Evolutionary conservation across 352 stramenopile species (phyloP), one percentile per base, ranked within the genome.

Genomic region (Phytophthora colocasiae): DNA sequence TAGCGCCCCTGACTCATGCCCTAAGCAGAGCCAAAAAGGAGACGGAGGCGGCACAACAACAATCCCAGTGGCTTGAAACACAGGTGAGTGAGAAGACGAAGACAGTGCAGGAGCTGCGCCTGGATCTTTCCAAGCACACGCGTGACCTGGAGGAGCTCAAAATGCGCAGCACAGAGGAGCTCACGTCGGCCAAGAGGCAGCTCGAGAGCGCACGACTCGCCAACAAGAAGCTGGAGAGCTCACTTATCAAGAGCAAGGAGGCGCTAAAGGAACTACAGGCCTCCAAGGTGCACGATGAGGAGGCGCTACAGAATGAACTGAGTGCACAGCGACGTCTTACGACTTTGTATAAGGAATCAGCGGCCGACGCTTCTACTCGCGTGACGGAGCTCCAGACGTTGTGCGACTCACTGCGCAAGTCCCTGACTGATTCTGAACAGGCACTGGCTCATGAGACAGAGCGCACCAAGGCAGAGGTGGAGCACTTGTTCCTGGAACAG

Each of bases 401-500:
- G 22, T 87, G 71, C 46, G 80, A 91, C 17, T 78, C 77, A 9
- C 53, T 95, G 34, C 80, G 85, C 11, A 73, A 81, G 32, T 85
- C 80, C 6, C 54, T 95, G 1, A 71, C 78, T 2, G 79, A 88
- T 32, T 78, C 83, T 6, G 78, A 95, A 46, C 78, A 93, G 27
- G 81, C 79, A 6, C 40, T 91, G 26, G 67, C 70, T 12, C 78
- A 75, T 61, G 81, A 93, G 65, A 90, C 77, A 9, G 82, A 92
- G 36, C 82, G 79, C 1, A 87, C 82, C 47, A 87, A 91, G 52
- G 62, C 88, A 12, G 77, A 89, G 19, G 84, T 91, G 11, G 76
- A 92, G 54, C 75, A 91, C 46, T 63, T 93, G n/a, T 93, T 93
- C 70, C 77, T 62, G 36, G 80, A 94, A 53, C 86, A 95, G 50